Evolutionary conservation across 306 rosid genomes (phyloP).

Genomic region (Cyclanthera cordifolia): DNA sequence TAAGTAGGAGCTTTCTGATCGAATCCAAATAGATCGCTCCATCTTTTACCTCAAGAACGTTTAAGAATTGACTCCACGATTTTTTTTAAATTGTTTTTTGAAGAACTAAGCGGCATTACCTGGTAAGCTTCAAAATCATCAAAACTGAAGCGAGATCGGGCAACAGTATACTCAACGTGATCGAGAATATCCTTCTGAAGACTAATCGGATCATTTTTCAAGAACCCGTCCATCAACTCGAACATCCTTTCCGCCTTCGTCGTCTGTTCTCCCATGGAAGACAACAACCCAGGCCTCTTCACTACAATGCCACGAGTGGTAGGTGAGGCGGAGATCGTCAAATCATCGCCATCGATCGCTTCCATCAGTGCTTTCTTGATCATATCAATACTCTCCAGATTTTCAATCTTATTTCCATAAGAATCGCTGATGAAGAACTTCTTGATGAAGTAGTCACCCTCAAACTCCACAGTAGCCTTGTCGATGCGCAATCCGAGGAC

Average conservation of each 20-base stretch:
- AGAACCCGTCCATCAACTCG: conserved; percentile 49
- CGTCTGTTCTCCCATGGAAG: conserved; percentile 25
- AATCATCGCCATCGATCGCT: conserved; percentile 34
- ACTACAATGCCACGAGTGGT: conserved; percentile 38
- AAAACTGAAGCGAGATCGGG: conserved; percentile 56
- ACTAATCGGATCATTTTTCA: conserved; percentile 55
- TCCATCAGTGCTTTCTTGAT: conserved; percentile 49
- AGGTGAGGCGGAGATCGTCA: conserved; percentile 20
- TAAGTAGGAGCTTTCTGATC: background rate
- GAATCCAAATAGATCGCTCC: background rate
- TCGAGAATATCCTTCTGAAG: conserved; percentile 61
- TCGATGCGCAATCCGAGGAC: conserved; percentile 56
- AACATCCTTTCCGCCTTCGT: conserved; percentile 60
- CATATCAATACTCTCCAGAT: conserved; percentile 35
- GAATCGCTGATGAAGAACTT: conserved; percentile 53
- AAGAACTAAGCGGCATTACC: conserved; percentile 18
- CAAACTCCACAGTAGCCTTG: conserved; percentile 50
- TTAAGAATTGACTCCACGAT: background rate
- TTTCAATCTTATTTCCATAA: conserved; percentile 39
- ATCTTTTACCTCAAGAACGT: background rate
- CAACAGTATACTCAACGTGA: conserved; percentile 67
- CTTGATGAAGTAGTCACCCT: conserved; percentile 43
- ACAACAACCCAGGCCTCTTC: conserved; percentile 40
- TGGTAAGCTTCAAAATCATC: conserved; percentile 74
- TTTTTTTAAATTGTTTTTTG: background rate